phyloP scores from a whole-genome alignment of 345 rosid genomes.

The Syzygium oleosum region DNA sequence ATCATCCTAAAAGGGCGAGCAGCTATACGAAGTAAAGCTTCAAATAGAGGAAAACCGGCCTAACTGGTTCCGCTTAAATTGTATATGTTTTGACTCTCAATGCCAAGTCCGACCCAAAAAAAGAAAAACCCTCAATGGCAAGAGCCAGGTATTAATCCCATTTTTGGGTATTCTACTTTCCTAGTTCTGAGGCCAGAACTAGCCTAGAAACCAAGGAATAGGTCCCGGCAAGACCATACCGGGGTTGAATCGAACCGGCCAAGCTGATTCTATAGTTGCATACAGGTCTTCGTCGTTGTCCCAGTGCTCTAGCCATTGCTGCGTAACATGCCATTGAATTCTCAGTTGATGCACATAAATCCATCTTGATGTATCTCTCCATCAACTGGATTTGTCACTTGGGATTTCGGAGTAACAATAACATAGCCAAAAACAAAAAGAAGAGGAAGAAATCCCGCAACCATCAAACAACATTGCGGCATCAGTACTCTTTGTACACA shows the following conservation, averaged over 20 bases:
- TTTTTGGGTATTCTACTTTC: not conserved
- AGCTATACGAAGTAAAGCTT: not conserved
- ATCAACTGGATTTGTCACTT: not conserved
- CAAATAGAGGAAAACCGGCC: not conserved
- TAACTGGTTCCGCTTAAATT: not conserved
- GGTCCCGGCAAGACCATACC: not conserved
- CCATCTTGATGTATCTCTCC: not conserved
- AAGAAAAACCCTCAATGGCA: not conserved
- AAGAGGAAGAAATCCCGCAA: not conserved
- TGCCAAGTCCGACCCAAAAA: not conserved
- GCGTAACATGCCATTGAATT: not conserved
- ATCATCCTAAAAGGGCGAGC: not conserved
- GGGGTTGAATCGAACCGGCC: not conserved
- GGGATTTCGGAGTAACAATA: not conserved
- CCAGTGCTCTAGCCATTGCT: not conserved
- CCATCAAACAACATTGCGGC: not conserved
- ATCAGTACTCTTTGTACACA: not conserved
- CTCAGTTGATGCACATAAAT: not conserved
- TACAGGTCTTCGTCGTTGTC: not conserved
- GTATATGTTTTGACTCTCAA: not conserved
- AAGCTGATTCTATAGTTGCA: not conserved
- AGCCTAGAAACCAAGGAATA: not conserved
- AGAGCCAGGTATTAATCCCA: not conserved
- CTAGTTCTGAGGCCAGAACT: not conserved
- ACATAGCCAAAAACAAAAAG: not conserved